Percentiles rank a stretch among this genome's conserved stretches.
phyloP scores from a whole-genome alignment of 2,329 filamentous ascomycete genomes.

The Teratosphaeria destructans region DNA sequence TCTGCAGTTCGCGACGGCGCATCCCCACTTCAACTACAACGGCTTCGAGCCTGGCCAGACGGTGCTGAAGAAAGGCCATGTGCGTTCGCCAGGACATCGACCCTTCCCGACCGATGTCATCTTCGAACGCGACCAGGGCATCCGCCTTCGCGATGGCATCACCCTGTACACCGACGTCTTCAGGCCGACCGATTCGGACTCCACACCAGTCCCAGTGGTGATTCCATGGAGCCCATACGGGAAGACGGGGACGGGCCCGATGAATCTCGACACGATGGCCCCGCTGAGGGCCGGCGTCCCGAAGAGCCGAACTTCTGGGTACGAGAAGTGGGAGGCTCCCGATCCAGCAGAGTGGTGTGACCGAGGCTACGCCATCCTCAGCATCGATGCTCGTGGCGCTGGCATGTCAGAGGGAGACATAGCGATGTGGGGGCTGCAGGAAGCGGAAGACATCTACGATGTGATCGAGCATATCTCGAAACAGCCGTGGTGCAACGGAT shows the following conservation, averaged over 20 bases:
- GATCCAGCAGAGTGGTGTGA: slow-evolving; percentile 25
- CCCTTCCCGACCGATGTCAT: background rate
- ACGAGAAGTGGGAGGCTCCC: slow-evolving; percentile 31
- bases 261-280: background rate
- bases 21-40: background rate
- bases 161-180: slow-evolving; percentile 37
- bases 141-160: slow-evolving; percentile 32
- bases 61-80: background rate
- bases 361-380: slow-evolving; percentile 21
- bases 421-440: slow-evolving; percentile 30
- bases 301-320: slow-evolving; percentile 9
- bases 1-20: background rate
- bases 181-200: slow-evolving; percentile 24
- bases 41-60: background rate
- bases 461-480: slow-evolving; percentile 30
- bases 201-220: slow-evolving; percentile 10
- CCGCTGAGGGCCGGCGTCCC: background rate
- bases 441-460: slow-evolving; percentile 32
- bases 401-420: slow-evolving; percentile 25
- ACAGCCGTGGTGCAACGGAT: slow-evolving; percentile 34
- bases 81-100: background rate
- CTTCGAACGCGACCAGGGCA: slow-evolving; percentile 33
- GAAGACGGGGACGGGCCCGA: background rate
- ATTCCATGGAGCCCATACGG: slow-evolving; percentile 1
- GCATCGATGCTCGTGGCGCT: slow-evolving; percentile 18